These are phyloP conservation scores for Lactifluus hygrophoroides DNA, from an alignment of 768 basidiomycete species.

Conservation along the genomic window DNA sequence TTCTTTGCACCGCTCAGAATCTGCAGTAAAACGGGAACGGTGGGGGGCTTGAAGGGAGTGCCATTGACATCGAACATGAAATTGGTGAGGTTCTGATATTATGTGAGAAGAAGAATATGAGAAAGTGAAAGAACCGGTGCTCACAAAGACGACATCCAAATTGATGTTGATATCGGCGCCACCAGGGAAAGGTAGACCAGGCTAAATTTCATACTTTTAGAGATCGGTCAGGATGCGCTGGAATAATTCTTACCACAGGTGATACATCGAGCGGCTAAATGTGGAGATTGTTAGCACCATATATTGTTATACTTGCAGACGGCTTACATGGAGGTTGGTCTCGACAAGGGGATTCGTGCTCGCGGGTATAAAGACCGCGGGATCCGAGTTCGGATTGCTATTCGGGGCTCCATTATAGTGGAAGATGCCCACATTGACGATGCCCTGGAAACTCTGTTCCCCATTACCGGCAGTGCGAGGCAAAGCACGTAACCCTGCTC, in stretches of 20 bases:
- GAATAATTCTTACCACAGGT: constrained; percentile 6
- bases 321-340: constrained; percentile 18
- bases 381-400: constrained; percentile 26
- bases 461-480: constrained; percentile 21
- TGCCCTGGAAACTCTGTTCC: constrained; percentile 15
- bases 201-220: constrained; percentile 8
- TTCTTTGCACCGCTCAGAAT: constrained; percentile 45
- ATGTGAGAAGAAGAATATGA: constrained; percentile 6
- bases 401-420: constrained; percentile 30
- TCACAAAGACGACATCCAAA: constrained; percentile 18
- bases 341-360: constrained; percentile 15
- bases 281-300: background rate
- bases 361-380: background rate
- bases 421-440: constrained; percentile 33
- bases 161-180: constrained; percentile 21
- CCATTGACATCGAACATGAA: constrained; percentile 30
- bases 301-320: background rate
- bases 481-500: constrained; percentile 21
- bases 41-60: constrained; percentile 32
- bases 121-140: background rate
- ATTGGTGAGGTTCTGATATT: background rate
- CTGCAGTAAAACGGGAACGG: constrained; percentile 47
- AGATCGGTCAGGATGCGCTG: too few species aligned
- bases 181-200: constrained; percentile 20
- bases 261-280: constrained; percentile 9